Conservation (phyloP, 1,284 basidiomycete genomes). For the Malassezia pachydermatis region DNA sequence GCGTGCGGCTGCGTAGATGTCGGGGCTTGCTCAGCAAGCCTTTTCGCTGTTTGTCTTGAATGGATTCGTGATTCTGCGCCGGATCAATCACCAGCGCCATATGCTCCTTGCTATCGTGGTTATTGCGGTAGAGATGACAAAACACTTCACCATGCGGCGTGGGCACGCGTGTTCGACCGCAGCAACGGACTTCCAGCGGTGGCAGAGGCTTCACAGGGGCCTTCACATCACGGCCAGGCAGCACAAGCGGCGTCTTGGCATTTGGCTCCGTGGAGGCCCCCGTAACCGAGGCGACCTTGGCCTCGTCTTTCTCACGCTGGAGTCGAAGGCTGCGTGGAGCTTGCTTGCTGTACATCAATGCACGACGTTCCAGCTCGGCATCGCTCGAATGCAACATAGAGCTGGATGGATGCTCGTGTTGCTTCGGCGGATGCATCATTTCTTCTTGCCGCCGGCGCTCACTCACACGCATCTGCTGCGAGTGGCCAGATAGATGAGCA, state of each 20-base stretch:
- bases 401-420: background rate
- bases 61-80: slow-evolving; percentile 30
- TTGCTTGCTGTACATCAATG: slow-evolving; percentile 12
- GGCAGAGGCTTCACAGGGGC: slow-evolving; percentile 25
- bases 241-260: background rate
- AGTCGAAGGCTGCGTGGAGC: slow-evolving; percentile 27
- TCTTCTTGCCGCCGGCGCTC: slow-evolving; percentile 13
- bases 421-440: background rate
- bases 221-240: background rate
- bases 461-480: slow-evolving; percentile 30
- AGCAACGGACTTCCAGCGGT: slow-evolving; percentile 59
- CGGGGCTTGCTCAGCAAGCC: slow-evolving; percentile 1
- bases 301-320: slow-evolving; percentile 19
- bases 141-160: slow-evolving; percentile 90
- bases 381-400: slow-evolving; percentile 13
- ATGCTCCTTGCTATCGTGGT: slow-evolving; percentile 80
- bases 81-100: slow-evolving; percentile 86
- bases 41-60: slow-evolving; percentile 21
- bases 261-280: background rate
- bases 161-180: slow-evolving; percentile 92
- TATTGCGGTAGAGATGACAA: slow-evolving; percentile 82
- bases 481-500: slow-evolving; percentile 13
- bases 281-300: background rate
- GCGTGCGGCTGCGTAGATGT: slow-evolving; percentile 64
- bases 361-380: background rate